Base-by-base conservation (phyloP, 192 early-diverging fungal genomes). In the Irineochytrium annulatum region DNA sequence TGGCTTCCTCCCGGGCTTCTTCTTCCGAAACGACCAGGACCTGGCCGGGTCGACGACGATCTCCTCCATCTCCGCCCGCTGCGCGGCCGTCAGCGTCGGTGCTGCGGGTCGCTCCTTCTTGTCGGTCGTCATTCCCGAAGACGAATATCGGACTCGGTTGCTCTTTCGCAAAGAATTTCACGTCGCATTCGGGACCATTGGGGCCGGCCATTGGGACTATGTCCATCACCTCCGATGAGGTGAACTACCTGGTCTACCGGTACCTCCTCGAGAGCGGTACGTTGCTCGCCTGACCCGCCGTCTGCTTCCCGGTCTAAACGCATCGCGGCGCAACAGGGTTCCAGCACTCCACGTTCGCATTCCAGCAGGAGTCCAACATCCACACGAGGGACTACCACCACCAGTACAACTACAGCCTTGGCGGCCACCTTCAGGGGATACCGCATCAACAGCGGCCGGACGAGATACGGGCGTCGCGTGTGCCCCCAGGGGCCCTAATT, bases 321-420 rank as follows among this genome's bases (percentile, higher is more conserved):
- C n/a, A 13, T 41, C n/a, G 8, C 11, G n/a, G 8, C n/a, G n/a
- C 2, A 13, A 30, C 71, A 91, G 90, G 92, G 6, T 95, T 95
- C 71, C 72, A 80, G 19, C 92, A 97, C 70, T 78, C 89, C 20
- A 77, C 85, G 17, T 97, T 92, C 62, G 81, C 86, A 3, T 93
- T 97, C 67, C 83, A 88, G 58, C 76, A 88, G 64, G 94, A 97
- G 61, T 87, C 88, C 24, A 85, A 86, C 63, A 78, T 94, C 62
- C 75, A 83, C 69, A 81, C 46, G 34, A 41, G 63, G 28, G 43
- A 55, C 16, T 28, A 33, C 16, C 29, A 33, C 29, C 16, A 32
- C 31, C 27, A 22, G 5, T 28, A 55, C 26, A 55, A 28, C 26
- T 17, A 55, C n/a, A 14, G 14, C 27, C 8, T 17, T 19, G 8